Percentiles rank a stretch among this genome's conserved stretches.
Evolutionary conservation across 768 basidiomycete species (phyloP).

Genomic region (Boletus huronensis): DNA sequence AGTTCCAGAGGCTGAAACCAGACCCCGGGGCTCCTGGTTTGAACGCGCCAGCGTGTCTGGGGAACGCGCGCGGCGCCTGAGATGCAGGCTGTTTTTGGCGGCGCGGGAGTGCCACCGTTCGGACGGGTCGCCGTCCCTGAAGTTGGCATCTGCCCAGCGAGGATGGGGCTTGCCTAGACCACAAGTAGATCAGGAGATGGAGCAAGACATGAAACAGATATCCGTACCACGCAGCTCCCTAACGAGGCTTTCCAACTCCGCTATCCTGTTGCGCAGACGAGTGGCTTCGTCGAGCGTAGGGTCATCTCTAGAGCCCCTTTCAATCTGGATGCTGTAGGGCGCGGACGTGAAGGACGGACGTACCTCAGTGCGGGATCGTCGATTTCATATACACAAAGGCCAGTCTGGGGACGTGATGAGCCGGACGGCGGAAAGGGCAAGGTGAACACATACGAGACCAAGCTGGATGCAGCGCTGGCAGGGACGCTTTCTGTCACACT

Average conservation of each 20-base stretch:
- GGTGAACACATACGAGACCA: conserved; percentile 57
- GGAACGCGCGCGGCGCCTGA: conserved; percentile 40
- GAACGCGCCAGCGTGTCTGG: conserved; percentile 33
- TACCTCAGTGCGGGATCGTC: conserved; percentile 83
- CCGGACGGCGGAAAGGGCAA: background rate
- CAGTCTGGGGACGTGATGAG: conserved; percentile 52
- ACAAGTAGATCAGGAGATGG: conserved; percentile 8
- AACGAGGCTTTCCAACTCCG: conserved; percentile 89
- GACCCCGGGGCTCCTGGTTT: conserved; percentile 38
- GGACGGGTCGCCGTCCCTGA: conserved; percentile 74
- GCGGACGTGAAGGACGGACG: background rate
- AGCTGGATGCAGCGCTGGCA: conserved; percentile 90
- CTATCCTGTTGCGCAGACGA: conserved; percentile 80
- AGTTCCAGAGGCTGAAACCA: conserved; percentile 46
- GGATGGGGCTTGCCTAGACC: conserved; percentile 77
- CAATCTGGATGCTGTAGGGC: background rate
- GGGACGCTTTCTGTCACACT: conserved; percentile 88
- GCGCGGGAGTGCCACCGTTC: conserved; percentile 88
- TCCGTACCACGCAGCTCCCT: conserved; percentile 75
- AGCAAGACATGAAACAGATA: conserved; percentile 10
- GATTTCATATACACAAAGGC: conserved; percentile 92
- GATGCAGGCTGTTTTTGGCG: conserved; percentile 55
- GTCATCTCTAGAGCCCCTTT: conserved; percentile 58
- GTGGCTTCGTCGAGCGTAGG: conserved; percentile 86
- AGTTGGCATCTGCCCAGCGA: conserved; percentile 77